These are phyloP conservation scores for Simmondsia chinensis DNA, from an alignment of 148 eudicot genomes.

Conservation along the genomic window DNA sequence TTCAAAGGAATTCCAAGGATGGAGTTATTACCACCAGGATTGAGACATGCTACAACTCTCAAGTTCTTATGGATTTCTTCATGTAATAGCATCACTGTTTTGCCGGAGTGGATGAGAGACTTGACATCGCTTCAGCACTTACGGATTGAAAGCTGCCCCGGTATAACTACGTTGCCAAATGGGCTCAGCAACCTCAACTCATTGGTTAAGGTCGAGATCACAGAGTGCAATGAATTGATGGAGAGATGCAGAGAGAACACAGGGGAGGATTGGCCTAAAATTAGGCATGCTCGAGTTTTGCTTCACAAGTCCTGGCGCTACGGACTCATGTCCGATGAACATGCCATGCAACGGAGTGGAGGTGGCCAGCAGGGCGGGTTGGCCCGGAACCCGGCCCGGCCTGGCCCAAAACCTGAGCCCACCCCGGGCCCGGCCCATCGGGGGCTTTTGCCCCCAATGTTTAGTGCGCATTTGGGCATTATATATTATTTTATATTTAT, in stretches of 20 bases:
- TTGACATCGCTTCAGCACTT: conserved; percentile 13
- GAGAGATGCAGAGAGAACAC: conserved; percentile 17
- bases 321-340: conserved; percentile 9
- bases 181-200: conserved; percentile 7
- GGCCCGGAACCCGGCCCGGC: no score
- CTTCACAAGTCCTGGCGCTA: conserved; percentile 21
- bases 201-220: conserved; percentile 15
- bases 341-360: no score
- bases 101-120: conserved; percentile 15
- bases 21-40: conserved; percentile 7
- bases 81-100: conserved; percentile 1
- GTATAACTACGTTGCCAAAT: conserved; percentile 12
- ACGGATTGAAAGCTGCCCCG: conserved; percentile 12
- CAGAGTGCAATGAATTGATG: conserved; percentile 14
- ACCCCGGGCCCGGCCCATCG: no score
- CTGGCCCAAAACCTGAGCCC: no score
- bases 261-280: conserved; percentile 14
- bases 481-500: no score
- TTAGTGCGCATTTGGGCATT: no score
- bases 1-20: conserved; percentile 11
- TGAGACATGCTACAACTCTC: conserved; percentile 8
- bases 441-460: no score
- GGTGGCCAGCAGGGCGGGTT: no score
- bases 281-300: conserved; percentile 12
- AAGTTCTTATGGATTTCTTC: conserved; percentile 12